phyloP scores from a whole-genome alignment of 805 yeast species.

The Wickerhamomyces bovis region DNA sequence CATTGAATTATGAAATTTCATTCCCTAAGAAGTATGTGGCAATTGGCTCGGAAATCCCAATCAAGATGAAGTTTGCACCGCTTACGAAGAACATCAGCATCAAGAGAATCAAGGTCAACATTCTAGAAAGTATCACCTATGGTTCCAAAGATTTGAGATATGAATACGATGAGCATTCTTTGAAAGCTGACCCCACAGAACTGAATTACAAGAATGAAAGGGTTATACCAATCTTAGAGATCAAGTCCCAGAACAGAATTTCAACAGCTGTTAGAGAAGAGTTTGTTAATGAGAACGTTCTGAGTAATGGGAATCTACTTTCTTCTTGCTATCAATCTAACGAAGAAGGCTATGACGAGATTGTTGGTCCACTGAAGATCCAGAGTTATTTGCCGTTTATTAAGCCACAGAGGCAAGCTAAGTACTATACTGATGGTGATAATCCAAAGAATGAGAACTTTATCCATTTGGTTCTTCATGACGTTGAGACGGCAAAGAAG shows the following conservation, averaged over 20 bases:
- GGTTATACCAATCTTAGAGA: slow-evolving; percentile 52
- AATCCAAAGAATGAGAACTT: slow-evolving; percentile 3
- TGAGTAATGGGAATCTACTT: slow-evolving; percentile 55
- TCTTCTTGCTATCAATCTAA: slow-evolving; percentile 47
- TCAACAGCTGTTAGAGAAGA: slow-evolving; percentile 52
- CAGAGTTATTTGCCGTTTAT: slow-evolving; percentile 15
- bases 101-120: slow-evolving; percentile 58
- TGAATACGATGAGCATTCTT: slow-evolving; percentile 42
- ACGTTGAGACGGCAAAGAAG: slow-evolving; percentile 4
- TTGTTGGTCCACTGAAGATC: slow-evolving; percentile 18
- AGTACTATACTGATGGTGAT: not conserved
- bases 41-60: slow-evolving; percentile 51
- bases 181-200: not conserved
- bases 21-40: slow-evolving; percentile 66
- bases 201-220: slow-evolving; percentile 35
- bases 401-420: slow-evolving; percentile 13
- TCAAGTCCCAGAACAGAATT: slow-evolving; percentile 46
- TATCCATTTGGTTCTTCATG: not conserved
- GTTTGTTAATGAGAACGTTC: slow-evolving; percentile 37
- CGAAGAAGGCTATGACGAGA: slow-evolving; percentile 14
- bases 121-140: slow-evolving; percentile 61
- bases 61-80: slow-evolving; percentile 64
- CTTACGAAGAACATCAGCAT: slow-evolving; percentile 53
- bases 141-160: slow-evolving; percentile 47
- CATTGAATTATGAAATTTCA: slow-evolving; percentile 64